Evolutionary conservation across 1,284 basidiomycete genomes (phyloP), one percentile per base, ranked within the genome.

Genomic region (Trametes sp.): DNA sequence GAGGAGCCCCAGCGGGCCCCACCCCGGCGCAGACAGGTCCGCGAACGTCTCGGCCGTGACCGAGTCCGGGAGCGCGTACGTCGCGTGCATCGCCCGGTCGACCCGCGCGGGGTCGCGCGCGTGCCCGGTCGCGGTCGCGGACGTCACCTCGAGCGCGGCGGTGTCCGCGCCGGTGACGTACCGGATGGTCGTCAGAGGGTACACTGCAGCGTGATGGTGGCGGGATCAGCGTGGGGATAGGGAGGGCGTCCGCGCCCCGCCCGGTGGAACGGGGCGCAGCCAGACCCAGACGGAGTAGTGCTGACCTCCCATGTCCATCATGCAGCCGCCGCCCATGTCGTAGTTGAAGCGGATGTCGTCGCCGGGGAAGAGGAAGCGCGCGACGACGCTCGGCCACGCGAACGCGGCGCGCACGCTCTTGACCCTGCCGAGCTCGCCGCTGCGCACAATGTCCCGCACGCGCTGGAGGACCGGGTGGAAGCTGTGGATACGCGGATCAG

Each of bases 271-370:
- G n/a, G n/a, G n/a, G n/a, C n/a, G n/a, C n/a, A n/a, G n/a, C n/a
- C n/a, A n/a, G n/a, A n/a, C n/a, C n/a, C n/a, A n/a, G n/a, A n/a
- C n/a, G n/a, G n/a, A n/a, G n/a, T n/a, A n/a, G n/a, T n/a, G n/a
- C n/a, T n/a, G n/a, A n/a, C 88, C 85, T 57, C 88, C 89, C 75
- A 85, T 78, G 69, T 91, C 89, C 88, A 90, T 90, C 64, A 86
- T 70, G 1, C 80, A 77, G 4, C 91, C 89, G 4, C 90, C 90
- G 16, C 88, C 90, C 4, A 93, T 75, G 2, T 78, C 73, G 61
- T 83, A 86, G 24, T 85, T 70, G 74, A 80, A 84, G 13, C 89
- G 79, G 55, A 91, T 88, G 69, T 91, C 83, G 57, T 74, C 72
- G 10, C 73, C 72, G 5, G 71, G 64, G 26, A 86, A 51, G 21